Evolutionary conservation across 495 filamentous ascomycete genomes (phyloP).

Genomic region (Pyrenula aspistea): DNA sequence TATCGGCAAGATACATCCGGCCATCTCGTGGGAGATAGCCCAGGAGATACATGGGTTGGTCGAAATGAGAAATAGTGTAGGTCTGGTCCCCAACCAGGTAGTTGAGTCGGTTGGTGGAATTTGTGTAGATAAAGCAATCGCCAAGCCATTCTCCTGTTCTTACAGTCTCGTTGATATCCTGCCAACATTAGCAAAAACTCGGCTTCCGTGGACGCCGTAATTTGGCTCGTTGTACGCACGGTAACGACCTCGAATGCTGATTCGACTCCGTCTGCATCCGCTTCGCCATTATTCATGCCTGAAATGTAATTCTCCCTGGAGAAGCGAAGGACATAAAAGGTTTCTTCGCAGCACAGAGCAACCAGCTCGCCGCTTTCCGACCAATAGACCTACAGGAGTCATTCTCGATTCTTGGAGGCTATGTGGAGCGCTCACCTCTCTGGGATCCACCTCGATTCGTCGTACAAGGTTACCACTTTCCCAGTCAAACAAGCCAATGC

Average conservation of each 20-base stretch:
- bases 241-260: conserved; percentile 92
- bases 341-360: conserved; percentile 85
- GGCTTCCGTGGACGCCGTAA: too few relatives aligned
- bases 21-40: conserved; percentile 93
- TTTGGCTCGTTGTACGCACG: too few relatives aligned
- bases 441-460: conserved; percentile 91
- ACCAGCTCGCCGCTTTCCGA: conserved; percentile 92
- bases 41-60: conserved; percentile 86
- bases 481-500: conserved; percentile 96
- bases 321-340: conserved; percentile 87
- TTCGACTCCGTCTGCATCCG: conserved; percentile 94
- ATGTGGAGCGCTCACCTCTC: conserved; percentile 35
- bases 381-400: conserved; percentile 68
- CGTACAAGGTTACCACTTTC: conserved; percentile 77
- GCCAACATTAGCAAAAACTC: too few relatives aligned
- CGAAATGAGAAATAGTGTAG: conserved; percentile 97
- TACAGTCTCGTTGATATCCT: conserved; percentile 85
- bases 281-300: conserved; percentile 65
- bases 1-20: conserved; percentile 85
- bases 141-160: conserved; percentile 97
- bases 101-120: conserved; percentile 90
- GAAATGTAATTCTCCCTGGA: conserved; percentile 76
- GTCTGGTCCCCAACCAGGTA: conserved; percentile 97
- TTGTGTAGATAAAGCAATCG: conserved; percentile 98
- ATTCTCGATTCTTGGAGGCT: conserved; percentile 3